phyloP scores from a whole-genome alignment of 768 basidiomycete species.

The Hericium alpestre region DNA sequence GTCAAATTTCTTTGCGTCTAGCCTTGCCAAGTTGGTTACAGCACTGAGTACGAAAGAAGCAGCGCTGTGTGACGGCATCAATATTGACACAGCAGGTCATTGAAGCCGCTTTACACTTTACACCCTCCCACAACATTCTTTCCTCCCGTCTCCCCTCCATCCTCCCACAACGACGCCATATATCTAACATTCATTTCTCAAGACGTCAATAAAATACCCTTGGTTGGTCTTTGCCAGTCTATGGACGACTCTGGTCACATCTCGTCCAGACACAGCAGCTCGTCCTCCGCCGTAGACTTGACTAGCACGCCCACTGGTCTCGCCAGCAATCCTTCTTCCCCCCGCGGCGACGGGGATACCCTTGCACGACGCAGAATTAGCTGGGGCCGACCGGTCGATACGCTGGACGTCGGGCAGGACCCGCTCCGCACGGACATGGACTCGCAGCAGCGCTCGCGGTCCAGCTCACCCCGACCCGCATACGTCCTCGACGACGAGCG shows the following conservation, averaged over 20 bases:
- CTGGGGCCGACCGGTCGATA: constrained; percentile 32
- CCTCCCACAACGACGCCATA: no score
- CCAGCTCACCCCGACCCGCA: constrained; percentile 1
- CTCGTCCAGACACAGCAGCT: constrained; percentile 24
- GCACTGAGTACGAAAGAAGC: no score
- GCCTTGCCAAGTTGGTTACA: no score
- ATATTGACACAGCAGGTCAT: background rate
- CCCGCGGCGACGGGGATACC: constrained; percentile 17
- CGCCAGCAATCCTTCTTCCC: constrained; percentile 37
- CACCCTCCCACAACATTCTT: background rate
- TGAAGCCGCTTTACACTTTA: background rate
- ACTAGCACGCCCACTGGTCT: constrained; percentile 35
- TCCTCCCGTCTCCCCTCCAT: background rate
- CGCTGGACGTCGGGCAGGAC: constrained; percentile 35
- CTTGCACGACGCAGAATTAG: constrained; percentile 46
- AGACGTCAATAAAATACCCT: no score
- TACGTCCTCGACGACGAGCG: constrained; percentile 60
- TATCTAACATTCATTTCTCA: no score
- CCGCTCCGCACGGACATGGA: constrained; percentile 32
- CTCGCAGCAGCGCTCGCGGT: constrained; percentile 13
- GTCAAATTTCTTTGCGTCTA: no score
- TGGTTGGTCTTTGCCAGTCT: background rate
- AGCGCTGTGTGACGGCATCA: no score
- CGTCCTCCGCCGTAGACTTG: constrained; percentile 48
- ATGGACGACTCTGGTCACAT: constrained; percentile 3